Evolutionary conservation across 208 protist genomes (phyloP).

Genomic region (Crithidia bombi): DNA sequence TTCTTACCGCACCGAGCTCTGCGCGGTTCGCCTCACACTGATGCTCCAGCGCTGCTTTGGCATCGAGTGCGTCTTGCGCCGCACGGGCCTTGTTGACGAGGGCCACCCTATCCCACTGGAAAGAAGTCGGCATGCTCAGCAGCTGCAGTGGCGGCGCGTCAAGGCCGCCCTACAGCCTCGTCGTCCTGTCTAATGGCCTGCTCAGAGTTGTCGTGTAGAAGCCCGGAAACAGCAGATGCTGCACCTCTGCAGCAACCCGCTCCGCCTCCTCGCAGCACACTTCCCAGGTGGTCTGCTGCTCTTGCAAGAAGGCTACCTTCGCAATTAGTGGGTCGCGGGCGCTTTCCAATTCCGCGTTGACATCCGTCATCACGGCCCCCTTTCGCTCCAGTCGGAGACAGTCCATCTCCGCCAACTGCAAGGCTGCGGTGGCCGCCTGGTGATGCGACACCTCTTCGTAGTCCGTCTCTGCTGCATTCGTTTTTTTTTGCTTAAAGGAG

Average conservation of each 20-base stretch:
- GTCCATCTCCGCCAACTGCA: slow-evolving; percentile 39
- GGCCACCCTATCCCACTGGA: slow-evolving; percentile 2
- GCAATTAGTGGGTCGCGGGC: slow-evolving; percentile 49
- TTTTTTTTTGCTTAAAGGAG: slow-evolving; percentile 37
- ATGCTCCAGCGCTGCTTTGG: slow-evolving; percentile 26
- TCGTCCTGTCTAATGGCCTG: not conserved
- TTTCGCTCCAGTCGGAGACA: slow-evolving; percentile 46
- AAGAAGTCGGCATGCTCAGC: not conserved
- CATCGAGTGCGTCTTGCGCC: slow-evolving; percentile 22
- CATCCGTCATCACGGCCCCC: slow-evolving; percentile 37
- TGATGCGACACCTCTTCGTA: slow-evolving; percentile 29
- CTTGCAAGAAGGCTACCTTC: slow-evolving; percentile 48
- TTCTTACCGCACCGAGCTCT: slow-evolving; percentile 53
- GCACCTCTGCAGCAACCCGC: slow-evolving; percentile 29
- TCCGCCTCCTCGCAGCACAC: slow-evolving; percentile 37
- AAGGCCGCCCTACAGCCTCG: not conserved
- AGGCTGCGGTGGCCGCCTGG: slow-evolving; percentile 29
- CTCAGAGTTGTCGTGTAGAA: slow-evolving; percentile 2
- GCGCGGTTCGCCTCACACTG: slow-evolving; percentile 57
- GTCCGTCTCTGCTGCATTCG: slow-evolving; percentile 27
- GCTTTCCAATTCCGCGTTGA: slow-evolving; percentile 34
- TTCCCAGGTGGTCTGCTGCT: slow-evolving; percentile 29
- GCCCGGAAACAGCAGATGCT: slow-evolving; percentile 30
- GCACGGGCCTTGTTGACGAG: slow-evolving; percentile 16
- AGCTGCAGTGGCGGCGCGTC: not conserved